Evolutionary conservation across 805 yeast species (phyloP), one percentile per base, ranked within the genome.

Genomic region (Kregervanrija delftensis): DNA sequence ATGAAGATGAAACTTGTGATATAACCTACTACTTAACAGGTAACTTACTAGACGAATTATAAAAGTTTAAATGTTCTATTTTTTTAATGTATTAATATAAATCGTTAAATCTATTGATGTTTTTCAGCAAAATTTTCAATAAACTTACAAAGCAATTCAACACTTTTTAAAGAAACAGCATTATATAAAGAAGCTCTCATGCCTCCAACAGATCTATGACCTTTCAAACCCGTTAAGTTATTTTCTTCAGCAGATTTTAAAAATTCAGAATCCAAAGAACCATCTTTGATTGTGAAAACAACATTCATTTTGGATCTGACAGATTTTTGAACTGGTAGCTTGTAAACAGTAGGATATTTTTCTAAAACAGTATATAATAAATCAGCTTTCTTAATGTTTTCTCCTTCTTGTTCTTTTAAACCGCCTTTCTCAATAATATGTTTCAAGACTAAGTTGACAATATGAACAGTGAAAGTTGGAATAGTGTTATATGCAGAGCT

Each of bases 161-260:
- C 82, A 55, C 86, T 77, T 16, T 74, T 71, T 40, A 77, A 67
- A 4, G 80, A 63, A 42, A 93, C 85, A 12, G 98, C 96, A 59
- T 93, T 91, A 65, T 91, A 90, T 44, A 89, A 69, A 11, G 97
- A 89, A 12, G 95, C 90, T 65, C 99, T 82, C 66, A 93, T 84
- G 30, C 99, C 99, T 42, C 98, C 98, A 37, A 91, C 98, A 4
- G 96, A 87, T 63, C 98, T 79, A 66, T 91, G 98, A 36, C 99
- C 98, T 67, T 89, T 86, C 58, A 91, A 73, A 6, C 97, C 98
- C 5, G 80, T 69, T 50, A 93, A 71, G 2, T 77, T 73, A 28
- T 63, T 75, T 17, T 69, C 73, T 36, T 52, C 62, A 3, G 97
- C 96, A 40, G 72, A 80, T 49, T 77, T 69, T 49, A 91, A 58